Base-by-base conservation (phyloP, 768 basidiomycete genomes). In the Russula sp. region DNA sequence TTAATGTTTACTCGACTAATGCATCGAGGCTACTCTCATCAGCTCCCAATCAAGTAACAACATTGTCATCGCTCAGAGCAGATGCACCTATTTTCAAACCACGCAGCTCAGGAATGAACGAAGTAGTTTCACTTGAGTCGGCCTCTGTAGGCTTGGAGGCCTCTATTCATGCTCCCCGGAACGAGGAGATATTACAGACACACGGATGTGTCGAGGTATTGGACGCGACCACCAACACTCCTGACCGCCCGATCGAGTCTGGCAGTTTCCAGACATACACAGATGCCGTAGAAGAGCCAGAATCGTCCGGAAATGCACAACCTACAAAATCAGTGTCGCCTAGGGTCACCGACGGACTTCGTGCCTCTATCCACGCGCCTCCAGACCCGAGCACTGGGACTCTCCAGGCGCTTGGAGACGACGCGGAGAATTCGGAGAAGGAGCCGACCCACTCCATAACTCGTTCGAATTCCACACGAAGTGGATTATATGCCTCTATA, bases 31-130 rank as follows among this genome's bases (percentile, higher is more conserved):
- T 20, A 13, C 42, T 7, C 26, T 4, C 30, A 28, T 34, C n/a
- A 65, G 64, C 42, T 38, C 6, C 18, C 40, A 28, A 36, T 4
- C 48, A 52, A 51, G 30, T 42, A 13, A 53, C 48, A 10, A 18
- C 38, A 40, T 40, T 18, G 16, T 40, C 38, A 40, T 24, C 9
- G 5, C 59, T 61, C 26, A 61, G 40, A 28, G 59, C 49, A 56
- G 60, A 57, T 20, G 54, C 60, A 11, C 59, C 64, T 61, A 50
- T 51, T n/a, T 65, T 61, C 55, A 46, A 34, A 20, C 55, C 55
- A 38, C 24, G 48, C 13, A 40, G 22, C 24, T 30, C 49, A 18
- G 40, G 36, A 42, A 30, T 20, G 18, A n/a, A 40, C 14, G 36
- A 59, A 49, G 46, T 20, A 10, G 36, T 18, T 24, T 36, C 42